Conservation (phyloP, 106 monocot genomes). For the Phalaenopsis equestris region DNA sequence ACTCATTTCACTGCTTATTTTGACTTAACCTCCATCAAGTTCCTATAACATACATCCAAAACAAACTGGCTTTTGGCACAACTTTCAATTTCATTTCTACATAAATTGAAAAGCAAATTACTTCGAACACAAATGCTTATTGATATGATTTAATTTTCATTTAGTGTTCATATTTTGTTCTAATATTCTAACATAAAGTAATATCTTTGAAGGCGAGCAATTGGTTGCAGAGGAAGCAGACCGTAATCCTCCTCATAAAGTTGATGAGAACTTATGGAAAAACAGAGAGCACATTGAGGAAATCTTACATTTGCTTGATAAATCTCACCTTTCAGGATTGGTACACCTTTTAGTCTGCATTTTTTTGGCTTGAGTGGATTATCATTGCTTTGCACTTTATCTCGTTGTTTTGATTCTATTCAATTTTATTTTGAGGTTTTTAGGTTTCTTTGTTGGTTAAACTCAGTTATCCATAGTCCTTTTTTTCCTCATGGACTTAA, state of each 20-base stretch:
- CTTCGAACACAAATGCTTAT: background rate
- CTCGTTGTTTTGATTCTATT: background rate
- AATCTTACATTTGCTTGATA: conserved; percentile 69
- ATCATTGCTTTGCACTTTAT: background rate
- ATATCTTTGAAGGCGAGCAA: conserved; percentile 49
- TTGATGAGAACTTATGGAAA: conserved; percentile 95
- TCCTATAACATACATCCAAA: background rate
- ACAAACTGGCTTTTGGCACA: background rate
- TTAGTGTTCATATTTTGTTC: background rate
- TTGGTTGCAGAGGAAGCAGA: conserved; percentile 41
- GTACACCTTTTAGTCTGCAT: conserved; percentile 21
- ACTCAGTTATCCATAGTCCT: background rate
- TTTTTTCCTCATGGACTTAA: background rate
- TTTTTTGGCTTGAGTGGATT: background rate
- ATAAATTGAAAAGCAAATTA: background rate
- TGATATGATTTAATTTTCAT: background rate
- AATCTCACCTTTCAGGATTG: conserved; percentile 47
- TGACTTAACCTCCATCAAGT: background rate
- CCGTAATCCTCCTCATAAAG: conserved; percentile 54
- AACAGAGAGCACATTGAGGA: conserved; percentile 96
- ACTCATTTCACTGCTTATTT: background rate
- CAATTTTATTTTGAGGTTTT: background rate
- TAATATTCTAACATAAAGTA: conserved; percentile 1
- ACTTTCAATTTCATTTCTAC: background rate
- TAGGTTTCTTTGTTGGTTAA: background rate